Evolutionary conservation across 176 grass and related monocot genomes (phyloP).

Genomic region (maize (Zea mays)): Zm-B73-REFERENCE-NAM-5.0 NC_050096.1:291930001-291930500

Average conservation of each 20-base stretch:
- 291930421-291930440: constrained; percentile 5
- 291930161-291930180: not conserved
- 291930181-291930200: not conserved
- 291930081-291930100: constrained; percentile 10
- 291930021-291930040: not conserved
- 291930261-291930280: not conserved
- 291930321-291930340: not conserved
- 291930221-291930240: constrained; percentile 1
- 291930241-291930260: not conserved
- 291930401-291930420: not conserved
- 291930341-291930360: not conserved
- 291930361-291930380: constrained; percentile 8
- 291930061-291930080: not conserved
- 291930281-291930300: not conserved
- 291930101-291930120: not conserved
- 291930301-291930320: not conserved
- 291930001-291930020: not conserved
- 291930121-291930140: not conserved
- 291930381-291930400: constrained; percentile 5
- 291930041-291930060: not conserved
- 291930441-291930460: not conserved
- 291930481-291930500: not conserved
- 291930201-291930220: not conserved
- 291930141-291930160: not conserved
- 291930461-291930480: not conserved